These are phyloP conservation scores for Phaeosphaeria sp. DNA, from an alignment of 2,329 filamentous ascomycete species.

Conservation along the genomic window DNA sequence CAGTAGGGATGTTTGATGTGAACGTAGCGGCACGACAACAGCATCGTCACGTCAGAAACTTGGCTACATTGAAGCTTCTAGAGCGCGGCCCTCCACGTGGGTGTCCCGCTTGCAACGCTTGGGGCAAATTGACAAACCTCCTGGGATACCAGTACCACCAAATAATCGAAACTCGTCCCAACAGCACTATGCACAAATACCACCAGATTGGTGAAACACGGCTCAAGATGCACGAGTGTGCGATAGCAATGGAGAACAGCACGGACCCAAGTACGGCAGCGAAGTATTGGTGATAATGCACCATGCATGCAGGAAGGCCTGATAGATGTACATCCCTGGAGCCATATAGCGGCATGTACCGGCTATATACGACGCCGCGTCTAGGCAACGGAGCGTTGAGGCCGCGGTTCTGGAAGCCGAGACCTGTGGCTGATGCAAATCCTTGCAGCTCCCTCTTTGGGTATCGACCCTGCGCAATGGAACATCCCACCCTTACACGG, in stretches of 20 bases:
- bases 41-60: neutral
- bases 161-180: neutral
- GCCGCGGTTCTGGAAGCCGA: neutral
- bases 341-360: neutral
- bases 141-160: neutral
- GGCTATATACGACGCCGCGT: neutral
- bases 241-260: neutral
- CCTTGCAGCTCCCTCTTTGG: slow-evolving; percentile 5
- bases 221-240: neutral
- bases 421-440: slow-evolving; percentile 1
- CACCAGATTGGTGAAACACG: slow-evolving; percentile 1
- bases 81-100: neutral
- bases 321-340: neutral
- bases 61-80: neutral
- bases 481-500: neutral
- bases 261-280: neutral
- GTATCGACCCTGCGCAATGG: slow-evolving; percentile 2
- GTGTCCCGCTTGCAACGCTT: neutral
- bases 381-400: neutral
- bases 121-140: neutral
- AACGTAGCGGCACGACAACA: neutral
- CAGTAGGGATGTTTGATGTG: neutral
- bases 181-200: slow-evolving; percentile 3
- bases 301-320: neutral
- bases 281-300: slow-evolving; percentile 2